Conservation (phyloP, 2,329 filamentous ascomycete genomes). For the Lomentospora prolificans region DNA sequence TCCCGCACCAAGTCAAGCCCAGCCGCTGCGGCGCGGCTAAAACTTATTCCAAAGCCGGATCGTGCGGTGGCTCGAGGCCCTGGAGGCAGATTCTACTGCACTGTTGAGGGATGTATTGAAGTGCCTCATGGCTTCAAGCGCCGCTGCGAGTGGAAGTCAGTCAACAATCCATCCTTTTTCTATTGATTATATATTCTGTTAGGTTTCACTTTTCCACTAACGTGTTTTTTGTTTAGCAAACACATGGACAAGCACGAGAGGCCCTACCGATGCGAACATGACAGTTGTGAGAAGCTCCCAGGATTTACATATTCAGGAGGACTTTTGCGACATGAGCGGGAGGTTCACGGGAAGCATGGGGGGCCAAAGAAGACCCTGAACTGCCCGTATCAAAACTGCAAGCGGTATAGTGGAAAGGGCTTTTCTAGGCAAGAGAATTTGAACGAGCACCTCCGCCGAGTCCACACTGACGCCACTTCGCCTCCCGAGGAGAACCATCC, state of each 20-base stretch:
- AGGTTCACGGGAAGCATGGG: slow-evolving; percentile 85
- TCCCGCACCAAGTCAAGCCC: not conserved
- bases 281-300: slow-evolving; percentile 82
- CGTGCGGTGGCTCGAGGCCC: slow-evolving; percentile 50
- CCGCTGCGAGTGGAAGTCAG: slow-evolving; percentile 92
- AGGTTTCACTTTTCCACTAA: slow-evolving; percentile 15
- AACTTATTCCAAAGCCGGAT: slow-evolving; percentile 49
- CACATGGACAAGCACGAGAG: slow-evolving; percentile 98
- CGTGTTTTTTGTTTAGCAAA: slow-evolving; percentile 48
- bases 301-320: slow-evolving; percentile 95
- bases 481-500: slow-evolving; percentile 19
- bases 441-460: slow-evolving; percentile 82
- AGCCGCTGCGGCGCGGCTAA: slow-evolving; percentile 27
- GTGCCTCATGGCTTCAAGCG: slow-evolving; percentile 59
- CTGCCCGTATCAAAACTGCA: slow-evolving; percentile 81
- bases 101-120: slow-evolving; percentile 57
- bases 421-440: slow-evolving; percentile 93
- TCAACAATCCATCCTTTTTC: slow-evolving; percentile 16
- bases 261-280: slow-evolving; percentile 74
- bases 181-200: not conserved
- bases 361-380: slow-evolving; percentile 79
- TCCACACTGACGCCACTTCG: slow-evolving; percentile 52
- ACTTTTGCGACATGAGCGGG: slow-evolving; percentile 78
- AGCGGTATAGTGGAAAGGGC: slow-evolving; percentile 76
- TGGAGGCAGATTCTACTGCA: slow-evolving; percentile 70